Base-by-base conservation (phyloP, 345 rosid genomes). In the Aethionema arabicum region DNA sequence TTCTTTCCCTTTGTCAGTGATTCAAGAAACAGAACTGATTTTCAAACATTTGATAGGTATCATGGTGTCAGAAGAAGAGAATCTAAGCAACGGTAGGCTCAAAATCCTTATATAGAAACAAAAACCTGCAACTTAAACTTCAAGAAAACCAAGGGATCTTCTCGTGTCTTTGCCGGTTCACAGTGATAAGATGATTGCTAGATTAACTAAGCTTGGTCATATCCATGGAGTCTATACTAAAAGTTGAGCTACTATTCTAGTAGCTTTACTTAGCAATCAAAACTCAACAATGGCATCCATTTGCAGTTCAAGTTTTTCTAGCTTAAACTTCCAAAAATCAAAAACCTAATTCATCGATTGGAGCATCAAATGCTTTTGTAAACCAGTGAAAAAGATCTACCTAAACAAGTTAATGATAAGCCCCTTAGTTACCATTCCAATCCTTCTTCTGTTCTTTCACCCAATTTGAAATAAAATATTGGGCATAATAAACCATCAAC, bases 271-370 rank as follows among this genome's bases (percentile, higher is more conserved):
- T 21, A 21, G 27, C 27, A 39, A 41, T 51, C 58, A 56, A 33
- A 57, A 58, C 9, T 38, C 33, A 47, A 38, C 56, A 38, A 5
- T 38, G 41, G 35, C 4, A 47, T 66, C 56, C 13, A 44, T 42
- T 32, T 21, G 32, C 2, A 31, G 12, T 15, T 27, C 43, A 40
- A 32, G 40, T 49, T 44, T 31, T 14, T 5, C 48, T 8, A 54
- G n/a, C 52, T 16, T 5, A 16, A 41, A 16, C 52, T 43, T 41
- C 27, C 4, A 32, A 13, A 14, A 56, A 40, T 56, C 27, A 56
- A 21, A 56, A 8, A 37, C 14, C 27, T 32, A 14, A 14, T 39
- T n/a, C 5, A 54, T 54, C 43, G 27, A 21, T 21, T 21, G 27
- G 27, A 21, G 27, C 27, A 21, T 21, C 27, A 21, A 21, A 4